A percentile compares a stretch with the other conserved stretches of the same genome.
phyloP scores from a whole-genome alignment of 23 red algal species.

The Pyropia haitanensis region DNA sequence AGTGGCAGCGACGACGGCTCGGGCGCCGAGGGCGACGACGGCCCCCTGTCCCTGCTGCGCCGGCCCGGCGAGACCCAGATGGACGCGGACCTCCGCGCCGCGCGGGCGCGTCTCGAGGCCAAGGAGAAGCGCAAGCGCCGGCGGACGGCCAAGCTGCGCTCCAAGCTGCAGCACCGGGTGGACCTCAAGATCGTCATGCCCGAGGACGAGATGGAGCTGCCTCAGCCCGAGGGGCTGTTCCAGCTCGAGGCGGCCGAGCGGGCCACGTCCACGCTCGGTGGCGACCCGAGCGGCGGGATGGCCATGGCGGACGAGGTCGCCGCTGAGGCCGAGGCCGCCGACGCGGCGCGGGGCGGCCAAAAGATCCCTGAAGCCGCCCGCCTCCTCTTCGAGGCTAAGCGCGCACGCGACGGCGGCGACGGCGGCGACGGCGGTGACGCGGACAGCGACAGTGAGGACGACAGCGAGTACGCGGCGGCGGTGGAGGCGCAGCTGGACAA shows the following conservation, averaged over 20 bases:
- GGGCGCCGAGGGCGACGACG: no score
- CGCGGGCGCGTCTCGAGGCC: constrained; percentile 12
- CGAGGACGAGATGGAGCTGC: constrained; percentile 13
- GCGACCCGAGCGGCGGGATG: neutral
- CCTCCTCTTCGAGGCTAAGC: neutral
- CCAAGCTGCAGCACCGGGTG: constrained; percentile 38
- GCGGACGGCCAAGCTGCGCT: constrained; percentile 39
- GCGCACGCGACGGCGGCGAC: constrained; percentile 9
- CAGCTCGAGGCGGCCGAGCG: constrained; percentile 27
- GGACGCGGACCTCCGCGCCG: constrained; percentile 42
- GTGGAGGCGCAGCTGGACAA: constrained; percentile 5
- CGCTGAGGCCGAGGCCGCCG: constrained; percentile 6
- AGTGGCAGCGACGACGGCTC: neutral
- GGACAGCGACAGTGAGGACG: neutral
- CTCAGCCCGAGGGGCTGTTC: constrained; percentile 23
- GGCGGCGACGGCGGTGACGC: constrained; percentile 16
- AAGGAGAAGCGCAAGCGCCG: constrained; percentile 51
- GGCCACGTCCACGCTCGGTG: neutral
- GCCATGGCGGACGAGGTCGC: constrained; percentile 11
- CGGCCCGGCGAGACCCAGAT: constrained; percentile 14
- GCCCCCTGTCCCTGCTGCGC: no score
- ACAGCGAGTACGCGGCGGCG: constrained; percentile 2
- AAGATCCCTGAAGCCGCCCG: no score
- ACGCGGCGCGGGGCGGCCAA: neutral
- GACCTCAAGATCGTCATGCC: constrained; percentile 73